A percentile compares a stretch with the other conserved stretches of the same genome.
Conservation (phyloP, 2,329 filamentous ascomycete species). For the Penicillium sp. region DNA sequence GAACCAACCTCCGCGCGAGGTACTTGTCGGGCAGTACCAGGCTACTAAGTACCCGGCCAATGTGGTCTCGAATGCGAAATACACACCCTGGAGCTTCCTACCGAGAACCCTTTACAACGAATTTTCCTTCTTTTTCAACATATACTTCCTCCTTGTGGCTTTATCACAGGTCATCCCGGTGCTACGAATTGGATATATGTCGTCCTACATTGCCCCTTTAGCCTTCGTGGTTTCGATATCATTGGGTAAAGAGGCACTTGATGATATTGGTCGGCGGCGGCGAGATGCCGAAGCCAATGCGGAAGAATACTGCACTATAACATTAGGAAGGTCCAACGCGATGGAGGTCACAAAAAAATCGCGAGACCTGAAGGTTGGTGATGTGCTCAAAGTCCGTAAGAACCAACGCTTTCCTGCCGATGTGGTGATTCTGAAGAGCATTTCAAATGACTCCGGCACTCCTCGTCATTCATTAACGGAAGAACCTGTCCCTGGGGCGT, state of each 20-base stretch:
- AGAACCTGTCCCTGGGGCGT: constrained; percentile 10
- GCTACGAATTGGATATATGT: constrained; percentile 87
- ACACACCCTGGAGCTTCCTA: constrained; percentile 90
- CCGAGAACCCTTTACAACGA: constrained; percentile 96
- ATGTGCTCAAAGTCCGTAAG: constrained; percentile 89
- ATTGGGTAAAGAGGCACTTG: constrained; percentile 90
- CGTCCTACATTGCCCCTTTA: constrained; percentile 88
- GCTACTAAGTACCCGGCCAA: constrained; percentile 80
- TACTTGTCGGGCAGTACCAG: constrained; percentile 73
- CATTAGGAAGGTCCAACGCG: constrained; percentile 58
- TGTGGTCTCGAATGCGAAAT: constrained; percentile 94
- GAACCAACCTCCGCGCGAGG: constrained; percentile 61
- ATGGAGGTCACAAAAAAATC: constrained; percentile 76
- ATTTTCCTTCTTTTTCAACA: constrained; percentile 99
- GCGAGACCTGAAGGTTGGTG: constrained; percentile 85
- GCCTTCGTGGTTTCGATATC: constrained; percentile 91
- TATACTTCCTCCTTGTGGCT: constrained; percentile 95
- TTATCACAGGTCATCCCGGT: constrained; percentile 88
- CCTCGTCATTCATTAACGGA: constrained; percentile 20
- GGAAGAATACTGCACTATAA: constrained; percentile 77
- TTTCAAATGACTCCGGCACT: constrained; percentile 52
- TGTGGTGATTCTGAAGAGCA: constrained; percentile 86
- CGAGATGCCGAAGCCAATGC: constrained; percentile 93
- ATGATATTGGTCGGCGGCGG: constrained; percentile 81
- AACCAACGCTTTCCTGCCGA: constrained; percentile 93